Evolutionary conservation across 768 basidiomycete species (phyloP).

Genomic region (Fomitopsis serialis): DNA sequence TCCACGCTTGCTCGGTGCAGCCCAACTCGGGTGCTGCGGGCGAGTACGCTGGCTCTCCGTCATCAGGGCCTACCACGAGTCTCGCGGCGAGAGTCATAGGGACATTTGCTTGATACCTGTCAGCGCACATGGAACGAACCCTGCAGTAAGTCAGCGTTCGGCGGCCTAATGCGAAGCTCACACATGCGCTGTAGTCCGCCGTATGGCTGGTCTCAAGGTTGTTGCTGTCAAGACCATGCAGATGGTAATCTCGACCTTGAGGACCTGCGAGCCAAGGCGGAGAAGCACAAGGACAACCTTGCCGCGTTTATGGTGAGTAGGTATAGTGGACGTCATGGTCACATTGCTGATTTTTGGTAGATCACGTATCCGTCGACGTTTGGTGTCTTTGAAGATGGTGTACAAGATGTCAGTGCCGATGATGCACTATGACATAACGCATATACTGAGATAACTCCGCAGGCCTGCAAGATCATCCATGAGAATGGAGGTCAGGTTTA

Average conservation of each 20-base stretch:
- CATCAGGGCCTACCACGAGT: constrained; percentile 91
- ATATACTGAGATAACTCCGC: constrained; percentile 1
- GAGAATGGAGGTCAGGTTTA: constrained; percentile 96
- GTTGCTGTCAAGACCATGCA: constrained; percentile 86
- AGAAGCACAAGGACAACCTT: constrained; percentile 84
- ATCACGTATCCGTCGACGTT: constrained; percentile 98
- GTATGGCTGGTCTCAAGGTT: constrained; percentile 97
- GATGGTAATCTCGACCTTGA: constrained; percentile 88
- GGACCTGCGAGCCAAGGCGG: constrained; percentile 83
- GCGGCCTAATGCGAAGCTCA: neutral
- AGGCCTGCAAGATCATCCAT: constrained; percentile 93
- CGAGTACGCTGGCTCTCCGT: constrained; percentile 92
- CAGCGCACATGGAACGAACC: constrained; percentile 98
- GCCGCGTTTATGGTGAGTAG: constrained; percentile 88
- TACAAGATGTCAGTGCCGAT: constrained; percentile 50
- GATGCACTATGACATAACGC: neutral
- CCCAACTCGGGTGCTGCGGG: constrained; percentile 99
- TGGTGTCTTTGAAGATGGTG: constrained; percentile 94
- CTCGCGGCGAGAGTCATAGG: constrained; percentile 78
- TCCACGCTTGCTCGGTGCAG: constrained; percentile 92
- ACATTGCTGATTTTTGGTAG: constrained; percentile 29
- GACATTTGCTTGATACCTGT: constrained; percentile 92
- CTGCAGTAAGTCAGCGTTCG: constrained; percentile 59
- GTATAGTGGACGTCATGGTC: neutral
- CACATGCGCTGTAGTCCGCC: constrained; percentile 58